Percentiles rank a stretch among this genome's conserved stretches.
phyloP scores from a whole-genome alignment of 2,329 filamentous ascomycete species.

The Nakataea oryzae region DNA sequence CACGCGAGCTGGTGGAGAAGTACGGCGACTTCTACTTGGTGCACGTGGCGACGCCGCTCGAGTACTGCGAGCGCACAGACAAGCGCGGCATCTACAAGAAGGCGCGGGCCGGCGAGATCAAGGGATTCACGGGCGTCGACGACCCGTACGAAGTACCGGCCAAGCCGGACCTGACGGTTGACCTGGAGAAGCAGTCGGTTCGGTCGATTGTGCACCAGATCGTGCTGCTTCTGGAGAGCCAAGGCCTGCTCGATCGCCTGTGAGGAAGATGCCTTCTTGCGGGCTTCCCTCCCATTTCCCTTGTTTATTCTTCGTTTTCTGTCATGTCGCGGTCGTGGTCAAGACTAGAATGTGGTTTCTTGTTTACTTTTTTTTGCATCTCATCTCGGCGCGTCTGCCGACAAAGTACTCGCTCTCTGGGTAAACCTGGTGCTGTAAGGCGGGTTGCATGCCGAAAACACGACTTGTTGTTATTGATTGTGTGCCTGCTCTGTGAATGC shows the following conservation, averaged over 20 bases:
- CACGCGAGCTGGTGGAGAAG: slow-evolving; percentile 77
- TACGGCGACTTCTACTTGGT: slow-evolving; percentile 88
- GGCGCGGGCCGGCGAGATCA: slow-evolving; percentile 82
- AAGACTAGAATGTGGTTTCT: too few species aligned
- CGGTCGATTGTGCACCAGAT: slow-evolving; percentile 96
- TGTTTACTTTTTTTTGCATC: not conserved
- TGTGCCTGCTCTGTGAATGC: too few species aligned
- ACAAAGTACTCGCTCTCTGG: too few species aligned
- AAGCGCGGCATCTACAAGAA: slow-evolving; percentile 80
- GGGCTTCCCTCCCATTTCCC: not conserved
- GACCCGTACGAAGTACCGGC: slow-evolving; percentile 84
- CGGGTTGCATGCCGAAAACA: too few species aligned
- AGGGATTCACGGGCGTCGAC: slow-evolving; percentile 96
- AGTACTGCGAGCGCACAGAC: slow-evolving; percentile 91
- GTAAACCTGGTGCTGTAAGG: too few species aligned
- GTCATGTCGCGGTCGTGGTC: too few species aligned
- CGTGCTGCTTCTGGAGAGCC: slow-evolving; percentile 79
- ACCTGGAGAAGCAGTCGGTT: slow-evolving; percentile 77
- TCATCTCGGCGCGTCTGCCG: too few species aligned
- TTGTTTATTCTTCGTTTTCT: not conserved
- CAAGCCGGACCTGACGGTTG: slow-evolving; percentile 76
- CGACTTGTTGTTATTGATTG: too few species aligned
- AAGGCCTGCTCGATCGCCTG: slow-evolving; percentile 71
- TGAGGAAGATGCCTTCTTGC: slow-evolving; percentile 18
- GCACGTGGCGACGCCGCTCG: slow-evolving; percentile 86